Evolutionary conservation across 2,329 filamentous ascomycete species (phyloP).

Genomic region (Beauveria varroae): DNA sequence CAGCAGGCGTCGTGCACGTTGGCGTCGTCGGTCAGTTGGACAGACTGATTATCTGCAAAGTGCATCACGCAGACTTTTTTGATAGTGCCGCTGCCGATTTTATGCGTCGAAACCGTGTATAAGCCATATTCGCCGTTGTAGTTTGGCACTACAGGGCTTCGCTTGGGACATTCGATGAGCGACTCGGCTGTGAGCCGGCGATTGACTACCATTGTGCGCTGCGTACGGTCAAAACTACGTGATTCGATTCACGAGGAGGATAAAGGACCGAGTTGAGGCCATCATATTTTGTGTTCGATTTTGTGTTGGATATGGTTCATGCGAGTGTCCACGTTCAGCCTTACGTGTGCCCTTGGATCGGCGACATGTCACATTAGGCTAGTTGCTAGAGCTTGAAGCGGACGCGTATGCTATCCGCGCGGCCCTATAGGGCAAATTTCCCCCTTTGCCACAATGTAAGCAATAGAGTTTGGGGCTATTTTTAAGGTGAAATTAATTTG

Average conservation of each 20-base stretch:
- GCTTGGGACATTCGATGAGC: slow-evolving; percentile 23
- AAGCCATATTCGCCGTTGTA: slow-evolving; percentile 33
- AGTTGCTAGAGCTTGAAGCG: not conserved
- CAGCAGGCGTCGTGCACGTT: slow-evolving; percentile 27
- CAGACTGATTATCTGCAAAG: slow-evolving; percentile 22
- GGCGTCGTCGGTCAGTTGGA: slow-evolving; percentile 19
- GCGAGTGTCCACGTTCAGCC: not conserved
- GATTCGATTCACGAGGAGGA: no score
- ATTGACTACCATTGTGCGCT: not conserved
- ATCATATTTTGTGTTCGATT: not conserved
- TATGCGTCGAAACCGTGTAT: slow-evolving; percentile 32
- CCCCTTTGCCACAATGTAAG: no score
- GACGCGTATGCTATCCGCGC: slow-evolving; percentile 7
- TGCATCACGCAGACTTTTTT: slow-evolving; percentile 28
- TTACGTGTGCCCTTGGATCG: not conserved
- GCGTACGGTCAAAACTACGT: not conserved
- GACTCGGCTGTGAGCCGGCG: slow-evolving; percentile 25
- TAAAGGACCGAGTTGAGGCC: not conserved
- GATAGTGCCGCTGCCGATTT: slow-evolving; percentile 21
- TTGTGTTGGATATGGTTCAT: not conserved
- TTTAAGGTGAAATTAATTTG: no score
- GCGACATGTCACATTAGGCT: not conserved
- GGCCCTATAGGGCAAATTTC: not conserved
- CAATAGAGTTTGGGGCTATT: no score
- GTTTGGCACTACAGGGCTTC: slow-evolving; percentile 30